A percentile compares a stretch with the other conserved stretches of the same genome.
Evolutionary conservation across 164 flowering plant genomes (phyloP).

Genomic region (Litsea cubeba): DNA sequence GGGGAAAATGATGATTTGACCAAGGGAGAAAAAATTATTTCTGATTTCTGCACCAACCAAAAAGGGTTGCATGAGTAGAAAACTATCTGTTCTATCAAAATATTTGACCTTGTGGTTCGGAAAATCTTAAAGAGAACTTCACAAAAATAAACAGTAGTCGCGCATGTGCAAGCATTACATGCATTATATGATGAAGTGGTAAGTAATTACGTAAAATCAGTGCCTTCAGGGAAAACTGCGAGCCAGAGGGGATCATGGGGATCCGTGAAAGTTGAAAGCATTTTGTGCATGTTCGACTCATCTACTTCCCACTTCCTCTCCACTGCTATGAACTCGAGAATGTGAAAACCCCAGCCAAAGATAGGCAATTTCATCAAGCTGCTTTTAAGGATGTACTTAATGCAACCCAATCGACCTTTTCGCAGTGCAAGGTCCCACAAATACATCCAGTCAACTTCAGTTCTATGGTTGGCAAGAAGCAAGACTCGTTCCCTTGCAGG

Average conservation of each 20-base stretch:
- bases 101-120: neutral
- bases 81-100: neutral
- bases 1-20: too few species aligned
- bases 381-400: conserved; percentile 86
- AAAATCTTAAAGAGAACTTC: neutral
- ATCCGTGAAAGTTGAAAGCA: conserved; percentile 68
- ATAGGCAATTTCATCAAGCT: conserved; percentile 87
- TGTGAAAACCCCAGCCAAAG: conserved; percentile 90
- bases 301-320: conserved; percentile 90
- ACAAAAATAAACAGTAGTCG: neutral
- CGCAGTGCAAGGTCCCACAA: conserved; percentile 89
- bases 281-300: conserved; percentile 48
- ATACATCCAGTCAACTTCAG: conserved; percentile 99
- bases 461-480: conserved; percentile 85
- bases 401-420: conserved; percentile 66
- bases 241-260: conserved; percentile 82
- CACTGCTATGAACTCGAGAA: conserved; percentile 85
- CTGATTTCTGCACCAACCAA: neutral
- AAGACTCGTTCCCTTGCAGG: conserved; percentile 69
- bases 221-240: conserved; percentile 95
- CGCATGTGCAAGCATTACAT: neutral
- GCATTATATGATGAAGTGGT: neutral
- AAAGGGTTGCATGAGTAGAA: neutral
- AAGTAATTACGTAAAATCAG: conserved; percentile 80
- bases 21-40: too few species aligned